Evolutionary conservation across 2,329 filamentous ascomycete species (phyloP), one percentile per base, ranked within the genome.

Genomic region (Cladosporium sp.): DNA sequence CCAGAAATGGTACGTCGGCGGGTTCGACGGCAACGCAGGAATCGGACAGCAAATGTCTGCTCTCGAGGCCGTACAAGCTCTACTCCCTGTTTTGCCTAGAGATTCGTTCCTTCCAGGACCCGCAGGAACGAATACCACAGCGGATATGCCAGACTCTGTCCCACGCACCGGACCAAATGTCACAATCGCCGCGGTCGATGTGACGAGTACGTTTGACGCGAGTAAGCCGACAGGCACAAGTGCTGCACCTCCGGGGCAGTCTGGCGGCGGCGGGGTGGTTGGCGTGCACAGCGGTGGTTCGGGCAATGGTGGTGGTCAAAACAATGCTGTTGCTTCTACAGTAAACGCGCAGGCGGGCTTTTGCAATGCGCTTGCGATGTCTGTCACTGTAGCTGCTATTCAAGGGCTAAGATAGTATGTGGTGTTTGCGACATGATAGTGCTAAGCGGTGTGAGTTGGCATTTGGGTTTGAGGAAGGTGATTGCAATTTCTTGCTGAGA

Each of bases 41-140:
- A 68, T 76, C 6, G 76, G 77, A 6, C 74, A 79, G 60, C 72
- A 78, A 63, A 64, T 79, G 35, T 70, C 69, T 4, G 77, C 75
- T 10, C 60, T 79, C 48, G 76, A 78, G 61, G 73, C 76, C 22
- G 73, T 76, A 4, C 76, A 78, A 60, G 68, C 72, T 6, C 68
- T 79, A 32, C 65, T 79, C 1, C 40, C 52, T 15, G 40, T 55
- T 13, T 20, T 55, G 32, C 40, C 52, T 7, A 17, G 19, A 22
- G 42, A 45, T 6, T 24, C 22, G 9, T 25, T 28, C 8, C 10
- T 45, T 6, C 6, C 6, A 1, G n/a, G 22, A 10, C 12, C 20
- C 15, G 12, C 22, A 25, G 28, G 28, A 10, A 10, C 28, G 28
- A 45, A 13, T 15, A 45, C 25, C 5, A 22, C 25, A 15, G 5